Evolutionary conservation across 345 rosid genomes (phyloP), one percentile per base, ranked within the genome.

Genomic region (Hibiscus trionum): DNA sequence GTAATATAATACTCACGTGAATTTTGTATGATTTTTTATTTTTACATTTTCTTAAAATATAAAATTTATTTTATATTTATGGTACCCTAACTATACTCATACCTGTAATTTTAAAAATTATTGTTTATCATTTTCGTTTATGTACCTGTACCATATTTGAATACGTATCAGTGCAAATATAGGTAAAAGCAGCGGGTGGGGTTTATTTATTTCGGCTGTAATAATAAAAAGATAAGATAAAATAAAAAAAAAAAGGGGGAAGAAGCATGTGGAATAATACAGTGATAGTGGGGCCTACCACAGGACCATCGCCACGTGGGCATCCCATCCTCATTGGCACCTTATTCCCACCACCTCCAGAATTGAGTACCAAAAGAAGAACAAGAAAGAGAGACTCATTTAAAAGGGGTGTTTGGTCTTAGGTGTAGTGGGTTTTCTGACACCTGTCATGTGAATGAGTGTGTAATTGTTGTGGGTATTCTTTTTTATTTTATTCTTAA

Each of bases 371-470:
- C 42, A 37, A 37, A 37, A 37, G 42, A 37, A 6, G 42, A 1
- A 37, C 6, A 37, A 37, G 42, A 7, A 7, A 37, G 9, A 35
- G 31, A 17, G 50, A 61, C 39, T 74, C 82, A 74, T 78, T 84
- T 66, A 78, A 66, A 66, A 72, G 72, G 33, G 66, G 70, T 19
- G 10, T 3, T 56, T 50, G 55, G 17, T 14, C 55, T 5, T 50
- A 15, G 11, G 1, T 72, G 80, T 42, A 78, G 60, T 82, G 85
- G 70, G 83, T 66, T 80, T 46, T 80, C 88, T 84, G 86, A 85
- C 88, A 39, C 72, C 50, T 79, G 87, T 85, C 87, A 81, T 80
- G 86, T 87, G 85, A 56, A 70, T 1, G 3, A 42, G 46, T 42
- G 46, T 42, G 46, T 9, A 42, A 10, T 55, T 44, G 81, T 76